Evolutionary conservation across 1,139 yeast species (phyloP).

Genomic region (Geotrichum australiense): DNA sequence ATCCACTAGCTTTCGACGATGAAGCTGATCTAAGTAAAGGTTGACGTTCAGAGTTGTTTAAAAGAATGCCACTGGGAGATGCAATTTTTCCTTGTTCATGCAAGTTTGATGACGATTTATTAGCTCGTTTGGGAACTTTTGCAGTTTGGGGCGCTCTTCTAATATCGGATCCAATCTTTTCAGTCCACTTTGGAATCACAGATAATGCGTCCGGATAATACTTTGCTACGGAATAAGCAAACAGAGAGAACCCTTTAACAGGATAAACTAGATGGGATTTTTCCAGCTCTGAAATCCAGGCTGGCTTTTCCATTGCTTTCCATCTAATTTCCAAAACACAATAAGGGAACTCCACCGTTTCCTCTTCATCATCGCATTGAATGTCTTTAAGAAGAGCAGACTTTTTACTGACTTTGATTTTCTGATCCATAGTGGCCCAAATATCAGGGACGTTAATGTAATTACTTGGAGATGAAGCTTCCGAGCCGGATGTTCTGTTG

Average conservation of each 20-base stretch:
- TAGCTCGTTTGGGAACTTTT: conserved; percentile 1
- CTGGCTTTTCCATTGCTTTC: conserved; percentile 36
- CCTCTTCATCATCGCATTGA: conserved; percentile 19
- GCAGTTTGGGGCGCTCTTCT: conserved; percentile 27
- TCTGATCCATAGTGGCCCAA: conserved; percentile 43
- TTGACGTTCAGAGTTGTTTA: conserved; percentile 14
- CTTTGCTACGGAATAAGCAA: conserved; percentile 29
- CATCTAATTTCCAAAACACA: conserved; percentile 43
- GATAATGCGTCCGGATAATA: conserved; percentile 20
- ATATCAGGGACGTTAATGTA: conserved; percentile 25
- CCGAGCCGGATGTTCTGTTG: conserved; percentile 11
- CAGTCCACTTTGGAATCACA: conserved; percentile 34
- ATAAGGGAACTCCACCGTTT: conserved; percentile 38
- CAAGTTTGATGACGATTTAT: conserved; percentile 8
- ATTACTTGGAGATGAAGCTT: conserved; percentile 16
- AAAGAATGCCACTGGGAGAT: conserved; percentile 7
- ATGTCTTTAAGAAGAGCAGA: conserved; percentile 21
- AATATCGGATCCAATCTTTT: conserved; percentile 31
- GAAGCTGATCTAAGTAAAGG: conserved; percentile 9
- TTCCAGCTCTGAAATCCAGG: conserved; percentile 35
- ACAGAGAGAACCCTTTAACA: conserved; percentile 33
- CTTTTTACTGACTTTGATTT: conserved; percentile 38
- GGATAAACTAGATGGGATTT: conserved; percentile 36
- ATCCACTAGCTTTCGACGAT: conserved; percentile 3
- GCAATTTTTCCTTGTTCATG: conserved; percentile 1